Base-by-base conservation (phyloP, 1,284 basidiomycete genomes). In the Xerocomus minutiporus region DNA sequence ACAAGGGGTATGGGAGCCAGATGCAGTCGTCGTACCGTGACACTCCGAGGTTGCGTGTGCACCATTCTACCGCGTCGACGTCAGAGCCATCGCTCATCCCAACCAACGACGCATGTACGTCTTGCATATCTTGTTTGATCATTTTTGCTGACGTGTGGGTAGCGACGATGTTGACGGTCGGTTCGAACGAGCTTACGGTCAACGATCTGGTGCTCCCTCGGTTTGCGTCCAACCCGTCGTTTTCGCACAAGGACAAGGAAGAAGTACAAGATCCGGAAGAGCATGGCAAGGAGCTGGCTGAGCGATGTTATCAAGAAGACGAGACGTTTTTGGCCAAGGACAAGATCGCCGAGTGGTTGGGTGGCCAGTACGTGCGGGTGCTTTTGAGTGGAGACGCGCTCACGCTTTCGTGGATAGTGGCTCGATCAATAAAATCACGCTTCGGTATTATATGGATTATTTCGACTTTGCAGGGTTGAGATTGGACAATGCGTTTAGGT, bases 311-410 rank as follows among this genome's bases (percentile, higher is more conserved):
- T 81, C 80, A 83, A n/a, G 91, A 94, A 64, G 92, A 98, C 64
- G 84, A 88, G 59, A 78, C 79, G 3, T 94, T 94, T 67, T 68
- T 96, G 58, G 77, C 61, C 45, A 86, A 86, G 61, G 93, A 96
- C 61, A 96, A 95, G 75, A 91, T 97, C 62, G 93, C 96, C 1
- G 92, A 97, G 69, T 98, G 93, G 86, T 76, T 99, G 39, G 96
- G 96, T 58, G 88, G 92, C 64, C 75, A 83, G 87, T 94, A 61
- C 73, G 92, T 85, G 42, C 51, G 29, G 42, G 48, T 28, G 6
- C 44, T 8, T 40, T 36, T 48, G 35, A 46, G 13, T 23, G 50
- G 35, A 38, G 8, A 23, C 34, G 32, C 29, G 35, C 15, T 35
- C 38, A 41, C 52, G 31, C 42, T 32, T 28, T n/a, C 48, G n/a